Percentiles rank a stretch among this genome's conserved stretches.
These are phyloP conservation scores for Suhomyces anneliseae DNA, from an alignment of 1,139 yeast genomes.

Conservation along the genomic window DNA sequence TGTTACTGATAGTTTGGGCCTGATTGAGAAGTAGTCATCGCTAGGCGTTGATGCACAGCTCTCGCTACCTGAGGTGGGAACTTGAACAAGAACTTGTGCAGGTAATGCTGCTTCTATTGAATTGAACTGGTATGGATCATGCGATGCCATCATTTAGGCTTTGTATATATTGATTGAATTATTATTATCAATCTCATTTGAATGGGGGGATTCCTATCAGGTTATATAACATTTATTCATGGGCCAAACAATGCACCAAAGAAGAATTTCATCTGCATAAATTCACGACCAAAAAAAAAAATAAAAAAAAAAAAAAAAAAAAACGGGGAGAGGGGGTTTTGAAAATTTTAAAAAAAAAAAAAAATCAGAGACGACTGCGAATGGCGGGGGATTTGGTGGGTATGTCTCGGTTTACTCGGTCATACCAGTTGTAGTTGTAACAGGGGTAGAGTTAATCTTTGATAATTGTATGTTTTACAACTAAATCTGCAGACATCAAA, in stretches of 20 bases:
- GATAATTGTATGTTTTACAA: too few species aligned
- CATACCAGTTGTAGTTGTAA: too few species aligned
- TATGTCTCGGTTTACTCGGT: too few species aligned
- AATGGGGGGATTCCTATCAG: background rate
- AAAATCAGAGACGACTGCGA: slow-evolving; percentile 3
- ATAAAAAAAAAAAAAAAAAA: too few species aligned
- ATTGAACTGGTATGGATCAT: slow-evolving; percentile 4
- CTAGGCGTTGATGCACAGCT: slow-evolving; percentile 11
- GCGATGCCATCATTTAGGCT: slow-evolving; percentile 7
- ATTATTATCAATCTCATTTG: background rate
- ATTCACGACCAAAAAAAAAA: background rate
- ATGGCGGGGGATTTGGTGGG: too few species aligned
- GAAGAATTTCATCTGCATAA: slow-evolving; percentile 10
- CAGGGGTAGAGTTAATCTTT: too few species aligned
- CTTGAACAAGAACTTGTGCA: background rate
- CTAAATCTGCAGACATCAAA: too few species aligned
- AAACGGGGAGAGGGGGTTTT: slow-evolving; percentile 1
- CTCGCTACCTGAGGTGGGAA: slow-evolving; percentile 6
- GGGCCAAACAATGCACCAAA: slow-evolving; percentile 5
- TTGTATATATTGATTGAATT: background rate
- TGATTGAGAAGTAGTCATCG: slow-evolving; percentile 17
- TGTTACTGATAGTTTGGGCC: slow-evolving; percentile 14
- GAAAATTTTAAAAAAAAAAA: slow-evolving; percentile 1
- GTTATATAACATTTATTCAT: slow-evolving; percentile 1
- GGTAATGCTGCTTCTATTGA: slow-evolving; percentile 3